Evolutionary conservation across 2,329 filamentous ascomycete genomes (phyloP).

Genomic region (Colletotrichum noveboracense): DNA sequence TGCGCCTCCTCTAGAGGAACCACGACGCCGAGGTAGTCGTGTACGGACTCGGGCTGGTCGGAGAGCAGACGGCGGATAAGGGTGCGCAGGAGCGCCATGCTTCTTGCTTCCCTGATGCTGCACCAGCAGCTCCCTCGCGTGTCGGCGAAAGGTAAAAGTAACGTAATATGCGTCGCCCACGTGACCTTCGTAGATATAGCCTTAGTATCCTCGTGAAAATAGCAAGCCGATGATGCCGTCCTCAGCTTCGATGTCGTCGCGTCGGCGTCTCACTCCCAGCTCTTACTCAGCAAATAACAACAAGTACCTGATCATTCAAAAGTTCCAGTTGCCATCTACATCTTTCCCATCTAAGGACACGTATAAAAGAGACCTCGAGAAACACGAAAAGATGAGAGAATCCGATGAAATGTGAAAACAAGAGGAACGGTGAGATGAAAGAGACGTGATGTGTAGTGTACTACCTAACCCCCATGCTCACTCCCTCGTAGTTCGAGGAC

Average conservation of each 20-base stretch:
- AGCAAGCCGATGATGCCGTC: background rate
- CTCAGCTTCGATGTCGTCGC: background rate
- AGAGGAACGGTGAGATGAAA: background rate
- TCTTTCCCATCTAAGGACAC: background rate
- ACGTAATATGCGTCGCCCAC: background rate
- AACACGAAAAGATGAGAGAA: background rate
- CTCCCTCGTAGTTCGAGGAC: background rate
- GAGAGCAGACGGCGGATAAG: conserved; percentile 12
- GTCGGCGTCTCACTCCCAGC: background rate
- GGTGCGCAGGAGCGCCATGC: conserved; percentile 1
- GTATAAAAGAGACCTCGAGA: background rate
- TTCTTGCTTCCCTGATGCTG: background rate
- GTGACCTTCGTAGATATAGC: background rate
- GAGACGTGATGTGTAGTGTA: background rate
- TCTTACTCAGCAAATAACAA: background rate
- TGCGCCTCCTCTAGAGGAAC: conserved; percentile 61
- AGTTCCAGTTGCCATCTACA: background rate
- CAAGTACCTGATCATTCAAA: background rate
- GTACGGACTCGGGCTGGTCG: conserved; percentile 44
- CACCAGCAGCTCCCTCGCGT: background rate
- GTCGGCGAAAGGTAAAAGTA: background rate
- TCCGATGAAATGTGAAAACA: background rate
- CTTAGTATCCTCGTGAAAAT: background rate
- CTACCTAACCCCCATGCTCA: background rate
- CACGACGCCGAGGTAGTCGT: conserved; percentile 57